These are phyloP conservation scores for Kluyveromyces nonfermentans DNA, from an alignment of 805 yeast genomes.

Conservation along the genomic window DNA sequence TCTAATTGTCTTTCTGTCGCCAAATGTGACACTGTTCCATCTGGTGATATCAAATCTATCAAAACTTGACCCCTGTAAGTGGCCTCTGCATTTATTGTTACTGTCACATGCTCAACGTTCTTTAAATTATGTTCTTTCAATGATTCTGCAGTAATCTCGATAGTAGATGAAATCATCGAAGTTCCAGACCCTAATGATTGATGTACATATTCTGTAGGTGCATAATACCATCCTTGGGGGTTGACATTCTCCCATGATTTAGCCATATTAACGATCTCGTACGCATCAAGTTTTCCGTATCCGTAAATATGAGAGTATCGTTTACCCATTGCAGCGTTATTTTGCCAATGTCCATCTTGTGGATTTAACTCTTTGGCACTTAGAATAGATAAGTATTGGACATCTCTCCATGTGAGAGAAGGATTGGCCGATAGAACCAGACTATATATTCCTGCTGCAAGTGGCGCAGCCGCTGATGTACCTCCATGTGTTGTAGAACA, in stretches of 20 bases:
- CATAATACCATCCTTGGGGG: slow-evolving; percentile 78
- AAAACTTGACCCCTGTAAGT: slow-evolving; percentile 59
- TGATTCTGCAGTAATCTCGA: slow-evolving; percentile 40
- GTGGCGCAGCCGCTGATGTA: slow-evolving; percentile 97
- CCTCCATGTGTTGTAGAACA: slow-evolving; percentile 86
- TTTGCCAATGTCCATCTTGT: slow-evolving; percentile 64
- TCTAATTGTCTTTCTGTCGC: slow-evolving; percentile 64
- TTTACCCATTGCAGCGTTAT: slow-evolving; percentile 49
- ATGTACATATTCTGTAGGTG: slow-evolving; percentile 34
- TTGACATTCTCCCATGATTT: slow-evolving; percentile 73
- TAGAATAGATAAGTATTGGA: slow-evolving; percentile 72
- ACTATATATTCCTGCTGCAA: slow-evolving; percentile 93
- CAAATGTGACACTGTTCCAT: slow-evolving; percentile 61
- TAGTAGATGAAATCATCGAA: slow-evolving; percentile 28
- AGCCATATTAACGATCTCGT: slow-evolving; percentile 61
- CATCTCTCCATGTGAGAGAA: slow-evolving; percentile 87
- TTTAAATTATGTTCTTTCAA: slow-evolving; percentile 52
- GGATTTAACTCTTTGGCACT: slow-evolving; percentile 62
- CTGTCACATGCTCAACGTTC: slow-evolving; percentile 76
- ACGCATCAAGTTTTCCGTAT: slow-evolving; percentile 86
- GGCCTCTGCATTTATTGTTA: slow-evolving; percentile 63
- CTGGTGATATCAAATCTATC: slow-evolving; percentile 62
- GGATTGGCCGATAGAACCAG: slow-evolving; percentile 78
- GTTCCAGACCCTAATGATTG: slow-evolving; percentile 17
- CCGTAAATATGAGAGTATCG: slow-evolving; percentile 82